Evolutionary conservation across 2,329 filamentous ascomycete species (phyloP).

Genomic region (Pestalotiopsis sp.): DNA sequence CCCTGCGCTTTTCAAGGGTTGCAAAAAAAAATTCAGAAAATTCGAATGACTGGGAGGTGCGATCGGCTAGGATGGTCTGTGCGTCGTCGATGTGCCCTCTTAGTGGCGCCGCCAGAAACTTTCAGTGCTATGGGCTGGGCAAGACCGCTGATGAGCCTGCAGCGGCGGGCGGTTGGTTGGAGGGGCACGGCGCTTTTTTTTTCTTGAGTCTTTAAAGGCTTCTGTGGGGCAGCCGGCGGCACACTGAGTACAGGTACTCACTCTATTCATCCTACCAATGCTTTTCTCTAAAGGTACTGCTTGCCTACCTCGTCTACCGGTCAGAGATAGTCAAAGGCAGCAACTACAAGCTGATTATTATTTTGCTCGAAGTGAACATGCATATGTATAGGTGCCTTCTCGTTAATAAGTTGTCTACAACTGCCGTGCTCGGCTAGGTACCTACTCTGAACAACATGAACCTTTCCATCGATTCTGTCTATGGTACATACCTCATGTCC

Average conservation of each 20-base stretch:
- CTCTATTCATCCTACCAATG: not conserved
- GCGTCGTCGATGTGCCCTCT: not conserved
- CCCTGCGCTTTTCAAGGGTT: conserved; percentile 7
- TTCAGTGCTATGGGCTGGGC: not conserved
- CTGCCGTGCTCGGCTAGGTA: not conserved
- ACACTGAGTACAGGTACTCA: not conserved
- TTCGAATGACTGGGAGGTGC: conserved; percentile 11
- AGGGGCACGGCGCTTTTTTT: not conserved
- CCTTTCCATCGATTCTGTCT: not conserved
- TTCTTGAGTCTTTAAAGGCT: not conserved
- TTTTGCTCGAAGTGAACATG: too few relatives aligned
- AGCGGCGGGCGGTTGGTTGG: not conserved
- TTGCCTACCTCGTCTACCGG: too few relatives aligned
- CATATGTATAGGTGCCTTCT: too few relatives aligned
- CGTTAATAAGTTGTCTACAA: too few relatives aligned
- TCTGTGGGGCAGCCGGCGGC: not conserved
- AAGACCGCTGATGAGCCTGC: not conserved
- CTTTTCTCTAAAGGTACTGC: not conserved
- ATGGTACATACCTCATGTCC: not conserved
- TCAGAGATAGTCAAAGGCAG: too few relatives aligned
- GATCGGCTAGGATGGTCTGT: not conserved
- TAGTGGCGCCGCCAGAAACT: not conserved
- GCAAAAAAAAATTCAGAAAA: conserved; percentile 19
- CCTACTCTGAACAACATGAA: not conserved
- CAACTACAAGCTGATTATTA: too few relatives aligned